Evolutionary conservation across 352 stramenopile species (phyloP).

Genomic region (Sclerospora graminicola): DNA sequence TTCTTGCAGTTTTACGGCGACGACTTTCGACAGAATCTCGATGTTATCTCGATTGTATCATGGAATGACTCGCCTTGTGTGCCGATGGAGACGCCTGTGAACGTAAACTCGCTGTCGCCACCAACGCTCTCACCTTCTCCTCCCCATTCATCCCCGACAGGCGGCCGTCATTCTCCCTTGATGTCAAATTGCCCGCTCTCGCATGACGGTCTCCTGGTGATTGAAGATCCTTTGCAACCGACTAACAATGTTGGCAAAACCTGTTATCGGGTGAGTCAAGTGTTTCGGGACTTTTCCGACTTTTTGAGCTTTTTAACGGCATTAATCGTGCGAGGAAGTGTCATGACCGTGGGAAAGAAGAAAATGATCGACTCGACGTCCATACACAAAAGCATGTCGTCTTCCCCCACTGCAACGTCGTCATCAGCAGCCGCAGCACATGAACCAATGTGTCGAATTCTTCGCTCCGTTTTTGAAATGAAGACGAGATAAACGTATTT

Average conservation of each 20-base stretch:
- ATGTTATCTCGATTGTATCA: constrained; percentile 42
- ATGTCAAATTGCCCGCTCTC: constrained; percentile 13
- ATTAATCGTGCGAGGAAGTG: constrained; percentile 69
- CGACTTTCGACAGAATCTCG: constrained; percentile 65
- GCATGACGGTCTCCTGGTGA: constrained; percentile 41
- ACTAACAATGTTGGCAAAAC: constrained; percentile 79
- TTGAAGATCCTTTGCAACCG: constrained; percentile 57
- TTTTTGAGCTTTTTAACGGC: constrained; percentile 74
- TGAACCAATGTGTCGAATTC: constrained; percentile 37
- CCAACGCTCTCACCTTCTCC: constrained; percentile 12
- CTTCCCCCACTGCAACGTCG: constrained; percentile 1
- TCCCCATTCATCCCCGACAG: constrained; percentile 6
- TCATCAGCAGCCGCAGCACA: constrained; percentile 5
- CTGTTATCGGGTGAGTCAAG: constrained; percentile 78
- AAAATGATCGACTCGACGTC: constrained; percentile 12
- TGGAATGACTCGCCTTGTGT: constrained; percentile 12
- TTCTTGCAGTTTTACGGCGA: constrained; percentile 81
- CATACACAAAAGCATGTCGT: neutral
- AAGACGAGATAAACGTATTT: constrained; percentile 37
- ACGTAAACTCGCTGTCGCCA: constrained; percentile 9
- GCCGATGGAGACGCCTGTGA: constrained; percentile 6
- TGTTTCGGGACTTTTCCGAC: constrained; percentile 75
- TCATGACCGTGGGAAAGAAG: constrained; percentile 50
- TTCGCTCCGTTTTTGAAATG: constrained; percentile 57
- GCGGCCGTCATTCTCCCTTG: constrained; percentile 7